Evolutionary conservation across 129 eudicot genomes (phyloP).

Genomic region (Helianthus tuberosus): DNA sequence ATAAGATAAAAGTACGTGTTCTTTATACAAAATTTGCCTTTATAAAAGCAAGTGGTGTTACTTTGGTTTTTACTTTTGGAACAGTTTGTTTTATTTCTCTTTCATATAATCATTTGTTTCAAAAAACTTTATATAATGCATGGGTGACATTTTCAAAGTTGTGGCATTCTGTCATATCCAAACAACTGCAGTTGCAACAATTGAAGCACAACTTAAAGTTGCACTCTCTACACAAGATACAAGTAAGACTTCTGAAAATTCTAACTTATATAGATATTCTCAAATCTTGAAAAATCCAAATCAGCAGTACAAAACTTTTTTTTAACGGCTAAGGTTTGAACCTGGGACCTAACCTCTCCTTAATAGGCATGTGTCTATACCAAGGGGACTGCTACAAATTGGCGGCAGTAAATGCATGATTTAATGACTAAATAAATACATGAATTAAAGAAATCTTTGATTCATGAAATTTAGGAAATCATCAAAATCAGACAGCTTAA

Average conservation of each 20-base stretch:
- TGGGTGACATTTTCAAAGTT: conserved; percentile 55
- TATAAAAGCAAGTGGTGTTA: not conserved
- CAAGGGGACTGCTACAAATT: too few species aligned
- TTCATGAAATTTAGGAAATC: too few species aligned
- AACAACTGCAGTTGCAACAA: conserved; percentile 46
- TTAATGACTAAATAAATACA: too few species aligned
- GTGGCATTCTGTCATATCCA: conserved; percentile 45
- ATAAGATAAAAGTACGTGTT: not conserved
- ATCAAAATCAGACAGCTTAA: too few species aligned
- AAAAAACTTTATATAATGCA: conserved; percentile 68
- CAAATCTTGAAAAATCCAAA: too few species aligned
- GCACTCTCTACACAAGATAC: conserved; percentile 30
- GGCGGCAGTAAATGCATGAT: too few species aligned
- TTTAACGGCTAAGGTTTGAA: too few species aligned
- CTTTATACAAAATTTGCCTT: not conserved
- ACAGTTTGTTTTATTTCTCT: not conserved
- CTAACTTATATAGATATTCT: not conserved
- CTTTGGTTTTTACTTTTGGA: not conserved
- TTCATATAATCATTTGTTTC: conserved; percentile 28
- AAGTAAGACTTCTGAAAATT: conserved; percentile 12
- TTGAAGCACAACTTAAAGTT: conserved; percentile 39
- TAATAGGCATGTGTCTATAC: too few species aligned
- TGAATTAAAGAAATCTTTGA: too few species aligned
- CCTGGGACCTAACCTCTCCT: too few species aligned
- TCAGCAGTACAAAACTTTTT: too few species aligned